Evolutionary conservation across 192 early-diverging fungal genomes (phyloP), one percentile per base, ranked within the genome.

Genomic region (Coemansia sp.): DNA sequence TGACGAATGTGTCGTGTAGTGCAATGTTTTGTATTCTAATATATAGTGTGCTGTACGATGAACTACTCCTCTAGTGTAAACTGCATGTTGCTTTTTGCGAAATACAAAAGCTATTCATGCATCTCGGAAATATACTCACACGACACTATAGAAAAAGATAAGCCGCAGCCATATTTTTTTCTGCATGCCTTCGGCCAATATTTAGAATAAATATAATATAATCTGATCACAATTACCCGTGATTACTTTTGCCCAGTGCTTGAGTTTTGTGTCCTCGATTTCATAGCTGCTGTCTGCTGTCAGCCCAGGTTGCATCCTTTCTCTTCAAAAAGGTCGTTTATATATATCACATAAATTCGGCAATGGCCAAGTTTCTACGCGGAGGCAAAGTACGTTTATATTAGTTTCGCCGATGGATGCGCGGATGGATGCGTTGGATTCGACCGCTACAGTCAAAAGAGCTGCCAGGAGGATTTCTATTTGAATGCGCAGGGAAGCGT

Each of bases 291-390:
- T 35, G 32, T 8, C 32, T 35, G 32, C 32, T 35, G 32, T 35
- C 32, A 35, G 32, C 32, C 9, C 43, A 3, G 48, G 48, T 15
- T 17, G 61, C 63, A 66, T 64, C 60, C 71, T 73, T 61, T 73
- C 65, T 73, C 61, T 63, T 56, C 56, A 35, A 37, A 58, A 51
- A 57, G 47, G 14, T 48, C 56, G 56, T 39, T 51, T 63, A 47
- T 57, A 63, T 63, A 37, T 61, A 32, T 25, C 32, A 35, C 63
- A 50, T 54, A 50, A 63, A 58, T 59, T 48, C 58, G 51, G 60
- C 63, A 75, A 76, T 76, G 73, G 73, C 73, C 52, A 76, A 76
- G 73, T 76, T 76, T 56, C 60, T 76, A 68, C 73, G 73, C 60
- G 63, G 67, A 63, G 73, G 73, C 73, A 76, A 76, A 70, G 73